Conservation (phyloP, 805 yeast species). For the Kodamaea sagamina region DNA sequence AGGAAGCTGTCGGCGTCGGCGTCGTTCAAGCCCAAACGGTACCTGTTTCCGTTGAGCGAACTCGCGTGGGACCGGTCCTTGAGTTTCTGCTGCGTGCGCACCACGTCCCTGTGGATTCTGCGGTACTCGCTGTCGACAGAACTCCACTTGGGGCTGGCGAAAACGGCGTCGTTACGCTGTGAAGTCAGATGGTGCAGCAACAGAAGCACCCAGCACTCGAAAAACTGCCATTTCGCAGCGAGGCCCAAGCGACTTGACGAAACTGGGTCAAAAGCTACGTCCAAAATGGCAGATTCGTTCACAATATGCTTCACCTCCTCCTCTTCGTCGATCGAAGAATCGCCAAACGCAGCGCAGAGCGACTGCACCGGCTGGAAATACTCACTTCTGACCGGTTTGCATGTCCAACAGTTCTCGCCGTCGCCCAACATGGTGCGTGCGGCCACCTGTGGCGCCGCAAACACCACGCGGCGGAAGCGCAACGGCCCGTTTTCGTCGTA, state of each 20-base stretch:
- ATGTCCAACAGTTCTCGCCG: slow-evolving; percentile 52
- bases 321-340: slow-evolving; percentile 37
- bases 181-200: slow-evolving; percentile 1
- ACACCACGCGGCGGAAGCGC: slow-evolving; percentile 25
- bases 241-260: slow-evolving; percentile 27
- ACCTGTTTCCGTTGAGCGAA: slow-evolving; percentile 19
- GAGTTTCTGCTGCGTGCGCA: not conserved
- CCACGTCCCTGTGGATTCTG: slow-evolving; percentile 20
- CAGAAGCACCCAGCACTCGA: slow-evolving; percentile 20
- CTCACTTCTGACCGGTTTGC: slow-evolving; percentile 37
- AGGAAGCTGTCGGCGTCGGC: slow-evolving; percentile 14
- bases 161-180: not conserved
- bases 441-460: slow-evolving; percentile 27
- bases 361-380: slow-evolving; percentile 53
- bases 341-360: slow-evolving; percentile 51
- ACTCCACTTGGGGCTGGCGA: slow-evolving; percentile 22
- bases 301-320: slow-evolving; percentile 30
- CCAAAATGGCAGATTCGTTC: slow-evolving; percentile 44
- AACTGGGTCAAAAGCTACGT: slow-evolving; percentile 36
- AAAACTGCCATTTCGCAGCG: slow-evolving; percentile 37
- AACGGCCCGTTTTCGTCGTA: not conserved
- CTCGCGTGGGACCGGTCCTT: slow-evolving; percentile 3
- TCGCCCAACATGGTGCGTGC: slow-evolving; percentile 43
- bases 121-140: slow-evolving; percentile 37
- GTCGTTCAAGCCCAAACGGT: slow-evolving; percentile 12